These are phyloP conservation scores for Cucurbita moschata DNA, from an alignment of 306 rosid genomes.

Conservation along the genomic window DNA sequence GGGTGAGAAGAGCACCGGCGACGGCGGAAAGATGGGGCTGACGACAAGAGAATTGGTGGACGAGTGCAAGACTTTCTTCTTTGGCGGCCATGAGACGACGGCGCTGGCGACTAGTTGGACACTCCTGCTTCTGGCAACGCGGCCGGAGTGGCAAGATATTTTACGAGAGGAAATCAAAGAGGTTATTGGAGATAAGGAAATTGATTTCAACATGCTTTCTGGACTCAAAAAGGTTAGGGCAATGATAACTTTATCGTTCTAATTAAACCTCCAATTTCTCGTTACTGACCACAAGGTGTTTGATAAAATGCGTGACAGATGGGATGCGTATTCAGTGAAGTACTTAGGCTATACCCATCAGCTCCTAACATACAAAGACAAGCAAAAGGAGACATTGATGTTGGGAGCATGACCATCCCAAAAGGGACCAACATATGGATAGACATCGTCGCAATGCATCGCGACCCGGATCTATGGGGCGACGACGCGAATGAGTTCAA, in stretches of 20 bases:
- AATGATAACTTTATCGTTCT: too few relatives aligned
- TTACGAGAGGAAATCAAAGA: conserved; percentile 62
- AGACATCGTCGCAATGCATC: conserved; percentile 72
- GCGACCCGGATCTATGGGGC: conserved; percentile 55
- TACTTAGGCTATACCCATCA: conserved; percentile 61
- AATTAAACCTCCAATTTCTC: too few relatives aligned
- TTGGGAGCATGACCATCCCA: conserved; percentile 35
- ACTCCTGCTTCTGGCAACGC: conserved; percentile 50
- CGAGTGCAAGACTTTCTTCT: conserved; percentile 84
- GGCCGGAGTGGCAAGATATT: conserved; percentile 56
- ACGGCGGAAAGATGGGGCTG: conserved; percentile 14
- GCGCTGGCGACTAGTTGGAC: conserved; percentile 88
- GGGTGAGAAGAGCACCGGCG: conserved; percentile 11
- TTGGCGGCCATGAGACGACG: conserved; percentile 85
- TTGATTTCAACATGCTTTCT: conserved; percentile 40
- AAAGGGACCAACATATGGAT: conserved; percentile 86
- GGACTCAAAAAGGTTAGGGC: conserved; percentile 49
- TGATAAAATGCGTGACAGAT: conserved; percentile 1
- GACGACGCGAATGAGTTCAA: conserved; percentile 53
- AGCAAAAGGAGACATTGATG: conserved; percentile 47
- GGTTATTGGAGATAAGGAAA: conserved; percentile 32
- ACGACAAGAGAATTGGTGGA: conserved; percentile 47
- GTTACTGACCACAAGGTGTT: background rate
- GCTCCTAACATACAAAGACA: conserved; percentile 86
- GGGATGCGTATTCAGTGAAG: conserved; percentile 79